A percentile compares a stretch with the other conserved stretches of the same genome.
Conservation (phyloP, 2,329 filamentous ascomycete genomes). For the Epichloe sp. region DNA sequence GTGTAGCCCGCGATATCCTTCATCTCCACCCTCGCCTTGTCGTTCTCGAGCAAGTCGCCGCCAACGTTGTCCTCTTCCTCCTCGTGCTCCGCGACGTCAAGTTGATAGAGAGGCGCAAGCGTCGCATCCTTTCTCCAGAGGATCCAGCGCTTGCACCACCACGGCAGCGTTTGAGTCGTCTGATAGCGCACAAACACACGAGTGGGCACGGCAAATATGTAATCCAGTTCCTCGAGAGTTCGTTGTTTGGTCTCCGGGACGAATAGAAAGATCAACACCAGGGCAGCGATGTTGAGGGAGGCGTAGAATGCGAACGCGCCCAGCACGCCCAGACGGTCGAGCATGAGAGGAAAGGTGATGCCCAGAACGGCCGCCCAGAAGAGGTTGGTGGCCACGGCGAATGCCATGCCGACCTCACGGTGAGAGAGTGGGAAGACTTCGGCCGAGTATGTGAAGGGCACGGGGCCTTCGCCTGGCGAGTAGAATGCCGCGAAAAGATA, state of each 20-base stretch:
- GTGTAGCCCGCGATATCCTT: slow-evolving; percentile 22
- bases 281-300: slow-evolving; percentile 39
- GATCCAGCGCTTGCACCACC: slow-evolving; percentile 46
- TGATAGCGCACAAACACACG: slow-evolving; percentile 45
- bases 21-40: slow-evolving; percentile 26
- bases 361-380: slow-evolving; percentile 46
- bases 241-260: slow-evolving; percentile 47
- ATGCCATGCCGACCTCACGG: slow-evolving; percentile 59
- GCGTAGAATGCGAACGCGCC: slow-evolving; percentile 44
- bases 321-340: slow-evolving; percentile 28
- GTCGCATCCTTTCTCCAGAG: slow-evolving; percentile 31
- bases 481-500: slow-evolving; percentile 42
- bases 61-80: slow-evolving; percentile 15
- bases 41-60: slow-evolving; percentile 21
- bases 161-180: slow-evolving; percentile 41
- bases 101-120: slow-evolving; percentile 29
- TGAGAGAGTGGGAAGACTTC: slow-evolving; percentile 60
- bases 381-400: slow-evolving; percentile 52
- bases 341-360: slow-evolving; percentile 50
- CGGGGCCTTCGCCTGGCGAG: slow-evolving; percentile 46
- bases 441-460: slow-evolving; percentile 55
- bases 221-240: slow-evolving; percentile 43
- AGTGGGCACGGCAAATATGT: slow-evolving; percentile 47
- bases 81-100: slow-evolving; percentile 23
- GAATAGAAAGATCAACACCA: slow-evolving; percentile 42